Conservation (phyloP, 768 basidiomycete species). For the Fibroporia radiculosa region DNA sequence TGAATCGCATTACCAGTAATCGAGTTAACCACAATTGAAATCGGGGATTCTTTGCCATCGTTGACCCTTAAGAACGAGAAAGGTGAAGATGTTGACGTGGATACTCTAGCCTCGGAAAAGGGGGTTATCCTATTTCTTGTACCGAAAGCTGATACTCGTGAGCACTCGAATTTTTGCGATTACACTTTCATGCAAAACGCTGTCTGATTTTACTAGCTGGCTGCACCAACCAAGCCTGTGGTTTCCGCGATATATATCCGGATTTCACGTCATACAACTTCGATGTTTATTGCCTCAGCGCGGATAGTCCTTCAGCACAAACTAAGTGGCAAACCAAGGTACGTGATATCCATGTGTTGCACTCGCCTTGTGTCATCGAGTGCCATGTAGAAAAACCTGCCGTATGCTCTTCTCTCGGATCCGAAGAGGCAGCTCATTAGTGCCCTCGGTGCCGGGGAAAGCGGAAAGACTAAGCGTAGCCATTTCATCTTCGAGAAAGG, state of each 20-base stretch:
- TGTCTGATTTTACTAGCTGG: slow-evolving; percentile 44
- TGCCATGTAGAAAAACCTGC: slow-evolving; percentile 62
- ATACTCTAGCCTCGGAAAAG: slow-evolving; percentile 53
- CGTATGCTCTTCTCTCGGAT: slow-evolving; percentile 84
- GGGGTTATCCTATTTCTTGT: slow-evolving; percentile 80
- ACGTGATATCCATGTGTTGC: slow-evolving; percentile 13
- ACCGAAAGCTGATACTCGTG: slow-evolving; percentile 82
- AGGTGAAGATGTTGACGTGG: slow-evolving; percentile 67
- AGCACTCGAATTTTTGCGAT: slow-evolving; percentile 16
- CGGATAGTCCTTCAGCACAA: slow-evolving; percentile 68
- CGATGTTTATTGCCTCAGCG: slow-evolving; percentile 78
- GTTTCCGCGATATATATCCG: slow-evolving; percentile 77
- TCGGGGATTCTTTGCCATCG: slow-evolving; percentile 71
- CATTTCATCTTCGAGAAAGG: slow-evolving; percentile 93
- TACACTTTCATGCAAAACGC: neutral
- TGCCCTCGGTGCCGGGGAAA: slow-evolving; percentile 73
- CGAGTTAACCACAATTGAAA: slow-evolving; percentile 36
- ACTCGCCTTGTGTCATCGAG: neutral
- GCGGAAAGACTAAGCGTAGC: slow-evolving; percentile 81
- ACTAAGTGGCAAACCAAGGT: slow-evolving; percentile 85
- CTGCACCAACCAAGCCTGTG: slow-evolving; percentile 90
- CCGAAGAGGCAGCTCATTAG: slow-evolving; percentile 74
- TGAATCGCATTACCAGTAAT: slow-evolving; percentile 9
- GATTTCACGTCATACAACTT: slow-evolving; percentile 64
- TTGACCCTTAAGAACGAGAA: slow-evolving; percentile 80